phyloP scores from a whole-genome alignment of 768 basidiomycete species.

The Phylloporus sp. region DNA sequence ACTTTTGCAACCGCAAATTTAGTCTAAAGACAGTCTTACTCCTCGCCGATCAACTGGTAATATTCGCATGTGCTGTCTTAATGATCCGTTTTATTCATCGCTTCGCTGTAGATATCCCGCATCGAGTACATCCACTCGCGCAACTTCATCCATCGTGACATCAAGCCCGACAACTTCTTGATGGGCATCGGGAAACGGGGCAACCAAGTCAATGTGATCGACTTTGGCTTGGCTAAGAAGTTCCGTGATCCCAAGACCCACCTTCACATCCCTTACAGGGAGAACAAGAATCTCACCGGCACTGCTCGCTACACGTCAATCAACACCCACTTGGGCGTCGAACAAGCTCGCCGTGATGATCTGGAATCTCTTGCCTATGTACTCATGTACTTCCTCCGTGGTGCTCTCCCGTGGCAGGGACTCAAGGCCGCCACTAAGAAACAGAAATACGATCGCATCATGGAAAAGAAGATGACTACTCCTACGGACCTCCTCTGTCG shows the following conservation, averaged over 20 bases:
- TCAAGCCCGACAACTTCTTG: slow-evolving; percentile 99
- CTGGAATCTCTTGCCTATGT: slow-evolving; percentile 98
- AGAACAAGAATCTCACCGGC: slow-evolving; percentile 99
- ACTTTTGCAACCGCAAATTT: slow-evolving; percentile 97
- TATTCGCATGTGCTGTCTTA: too few relatives aligned
- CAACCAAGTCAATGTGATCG: slow-evolving; percentile 98
- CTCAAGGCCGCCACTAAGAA: slow-evolving; percentile 99
- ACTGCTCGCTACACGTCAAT: slow-evolving; percentile 99
- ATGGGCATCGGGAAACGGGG: slow-evolving; percentile 99
- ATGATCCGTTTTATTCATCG: slow-evolving; percentile 39
- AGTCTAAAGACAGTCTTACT: slow-evolving; percentile 94
- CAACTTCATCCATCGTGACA: slow-evolving; percentile 96
- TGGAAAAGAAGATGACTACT: slow-evolving; percentile 99
- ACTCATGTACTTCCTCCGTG: slow-evolving; percentile 99
- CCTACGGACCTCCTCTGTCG: slow-evolving; percentile 96
- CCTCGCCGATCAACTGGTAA: slow-evolving; percentile 91
- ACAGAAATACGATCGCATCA: slow-evolving; percentile 99
- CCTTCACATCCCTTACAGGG: slow-evolving; percentile 97
- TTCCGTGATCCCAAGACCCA: slow-evolving; percentile 99
- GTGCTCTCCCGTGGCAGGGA: slow-evolving; percentile 97
- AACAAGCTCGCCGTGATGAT: slow-evolving; percentile 97
- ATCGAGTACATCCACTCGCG: slow-evolving; percentile 99
- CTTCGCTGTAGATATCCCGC: slow-evolving; percentile 74
- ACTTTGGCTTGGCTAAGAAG: slow-evolving; percentile 98
- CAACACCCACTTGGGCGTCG: slow-evolving; percentile 97